Percentiles rank a stretch among this genome's conserved stretches.
These are phyloP conservation scores for Nicotiana obtusifolia DNA, from an alignment of 257 asterid species.

Conservation along the genomic window DNA sequence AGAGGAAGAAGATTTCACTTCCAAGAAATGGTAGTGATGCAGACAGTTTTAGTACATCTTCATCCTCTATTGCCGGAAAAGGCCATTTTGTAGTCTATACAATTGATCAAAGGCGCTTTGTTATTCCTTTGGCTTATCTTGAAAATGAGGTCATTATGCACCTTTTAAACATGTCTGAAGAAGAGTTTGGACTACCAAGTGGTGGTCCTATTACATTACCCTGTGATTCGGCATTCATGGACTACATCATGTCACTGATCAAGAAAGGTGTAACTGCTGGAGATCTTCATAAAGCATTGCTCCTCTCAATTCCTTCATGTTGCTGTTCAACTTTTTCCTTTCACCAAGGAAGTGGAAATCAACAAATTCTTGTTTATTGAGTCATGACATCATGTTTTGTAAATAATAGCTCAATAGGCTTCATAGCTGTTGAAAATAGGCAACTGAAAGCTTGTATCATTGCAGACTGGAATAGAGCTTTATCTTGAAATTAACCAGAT, in stretches of 20 bases:
- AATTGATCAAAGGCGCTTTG: constrained; percentile 21
- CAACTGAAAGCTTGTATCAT: not conserved
- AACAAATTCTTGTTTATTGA: not conserved
- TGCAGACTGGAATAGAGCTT: not conserved
- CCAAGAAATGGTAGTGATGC: not conserved
- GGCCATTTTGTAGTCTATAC: constrained; percentile 37
- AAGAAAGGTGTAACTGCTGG: constrained; percentile 8
- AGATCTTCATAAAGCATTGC: constrained; percentile 28
- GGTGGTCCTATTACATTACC: constrained; percentile 21
- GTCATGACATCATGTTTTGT: not conserved
- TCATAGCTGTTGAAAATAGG: not conserved
- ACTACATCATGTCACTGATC: constrained; percentile 14
- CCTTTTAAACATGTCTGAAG: constrained; percentile 25
- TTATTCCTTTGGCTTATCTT: constrained; percentile 22
- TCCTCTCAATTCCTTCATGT: constrained; percentile 15
- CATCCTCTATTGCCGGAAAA: constrained; percentile 10
- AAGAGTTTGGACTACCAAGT: constrained; percentile 12
- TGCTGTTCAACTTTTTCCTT: not conserved
- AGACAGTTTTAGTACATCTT: not conserved
- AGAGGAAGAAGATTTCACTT: not conserved
- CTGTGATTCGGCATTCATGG: constrained; percentile 24
- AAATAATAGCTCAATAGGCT: not conserved
- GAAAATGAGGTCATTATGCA: constrained; percentile 14
- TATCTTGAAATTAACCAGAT: not conserved
- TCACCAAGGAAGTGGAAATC: not conserved